These are phyloP conservation scores for Neospermospora avenae DNA, from an alignment of 2,329 filamentous ascomycete species.

Conservation along the genomic window DNA sequence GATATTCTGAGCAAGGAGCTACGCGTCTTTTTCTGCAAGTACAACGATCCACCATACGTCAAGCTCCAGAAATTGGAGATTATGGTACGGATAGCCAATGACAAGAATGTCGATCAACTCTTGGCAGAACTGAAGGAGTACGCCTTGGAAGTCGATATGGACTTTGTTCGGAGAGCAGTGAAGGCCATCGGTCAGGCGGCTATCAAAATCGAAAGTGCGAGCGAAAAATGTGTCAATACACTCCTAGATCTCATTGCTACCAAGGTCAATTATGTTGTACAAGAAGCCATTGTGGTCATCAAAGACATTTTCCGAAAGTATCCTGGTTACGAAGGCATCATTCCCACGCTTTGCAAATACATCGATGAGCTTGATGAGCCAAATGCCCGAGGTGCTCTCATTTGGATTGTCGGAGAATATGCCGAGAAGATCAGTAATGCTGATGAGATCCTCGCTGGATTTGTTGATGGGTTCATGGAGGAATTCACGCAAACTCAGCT, in stretches of 20 bases:
- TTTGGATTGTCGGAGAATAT: conserved; percentile 99
- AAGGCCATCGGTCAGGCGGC: conserved; percentile 97
- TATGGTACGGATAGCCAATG: conserved; percentile 98
- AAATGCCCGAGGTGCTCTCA: conserved; percentile 82
- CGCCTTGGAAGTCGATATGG: conserved; percentile 97
- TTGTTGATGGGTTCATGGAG: conserved; percentile 92
- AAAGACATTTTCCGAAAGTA: conserved; percentile 98
- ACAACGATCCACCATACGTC: conserved; percentile 96
- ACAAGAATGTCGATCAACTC: conserved; percentile 92
- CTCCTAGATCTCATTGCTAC: conserved; percentile 92
- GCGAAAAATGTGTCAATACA: conserved; percentile 93
- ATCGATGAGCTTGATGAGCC: conserved; percentile 97
- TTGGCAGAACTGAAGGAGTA: conserved; percentile 96
- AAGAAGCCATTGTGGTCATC: conserved; percentile 98
- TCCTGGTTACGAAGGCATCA: conserved; percentile 95
- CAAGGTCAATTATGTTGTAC: conserved; percentile 98
- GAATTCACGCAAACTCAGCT: conserved; percentile 99
- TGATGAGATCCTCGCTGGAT: conserved; percentile 86
- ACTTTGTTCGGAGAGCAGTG: conserved; percentile 91
- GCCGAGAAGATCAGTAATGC: conserved; percentile 99
- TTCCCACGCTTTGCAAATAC: conserved; percentile 91
- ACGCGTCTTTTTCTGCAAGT: conserved; percentile 99
- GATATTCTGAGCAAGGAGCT: conserved; percentile 97
- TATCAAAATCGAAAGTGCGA: conserved; percentile 95
- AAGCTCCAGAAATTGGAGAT: conserved; percentile 98